Evolutionary conservation across 176 grass and related monocot genomes (phyloP).

Genomic region (Otatea glauca): DNA sequence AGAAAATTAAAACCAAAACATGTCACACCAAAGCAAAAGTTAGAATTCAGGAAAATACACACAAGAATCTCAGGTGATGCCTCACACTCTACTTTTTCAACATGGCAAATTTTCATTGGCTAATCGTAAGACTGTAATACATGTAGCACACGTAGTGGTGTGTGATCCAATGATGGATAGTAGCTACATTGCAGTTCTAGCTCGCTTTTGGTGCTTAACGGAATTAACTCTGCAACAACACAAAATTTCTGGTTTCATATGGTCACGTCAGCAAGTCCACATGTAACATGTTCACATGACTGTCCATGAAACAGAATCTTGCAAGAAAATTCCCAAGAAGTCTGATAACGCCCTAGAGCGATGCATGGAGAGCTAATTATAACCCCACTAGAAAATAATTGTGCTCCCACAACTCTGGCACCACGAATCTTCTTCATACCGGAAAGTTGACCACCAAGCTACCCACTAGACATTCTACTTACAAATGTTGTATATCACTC

Average conservation of each 20-base stretch:
- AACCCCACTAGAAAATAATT: background rate
- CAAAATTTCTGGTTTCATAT: background rate
- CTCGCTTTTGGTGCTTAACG: background rate
- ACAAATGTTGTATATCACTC: background rate
- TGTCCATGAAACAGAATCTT: background rate
- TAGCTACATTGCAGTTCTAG: background rate
- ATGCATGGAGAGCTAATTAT: background rate
- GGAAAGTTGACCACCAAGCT: constrained; percentile 9
- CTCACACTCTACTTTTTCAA: background rate
- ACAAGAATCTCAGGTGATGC: background rate
- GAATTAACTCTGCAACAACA: background rate
- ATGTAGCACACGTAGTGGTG: background rate
- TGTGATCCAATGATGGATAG: background rate
- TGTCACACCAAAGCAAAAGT: background rate
- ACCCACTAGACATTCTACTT: background rate
- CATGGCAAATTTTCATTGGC: background rate
- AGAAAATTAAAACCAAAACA: constrained; percentile 2
- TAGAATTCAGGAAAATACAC: background rate
- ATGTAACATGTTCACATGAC: background rate
- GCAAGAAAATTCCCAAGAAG: background rate
- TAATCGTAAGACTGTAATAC: background rate
- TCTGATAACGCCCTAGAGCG: background rate
- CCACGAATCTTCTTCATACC: background rate
- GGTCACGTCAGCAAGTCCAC: background rate
- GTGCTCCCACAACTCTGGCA: background rate